Percentiles rank a stretch among this genome's conserved stretches.
Evolutionary conservation across 2,329 filamentous ascomycete genomes (phyloP).

Genomic region (Cladophialophora exuberans): DNA sequence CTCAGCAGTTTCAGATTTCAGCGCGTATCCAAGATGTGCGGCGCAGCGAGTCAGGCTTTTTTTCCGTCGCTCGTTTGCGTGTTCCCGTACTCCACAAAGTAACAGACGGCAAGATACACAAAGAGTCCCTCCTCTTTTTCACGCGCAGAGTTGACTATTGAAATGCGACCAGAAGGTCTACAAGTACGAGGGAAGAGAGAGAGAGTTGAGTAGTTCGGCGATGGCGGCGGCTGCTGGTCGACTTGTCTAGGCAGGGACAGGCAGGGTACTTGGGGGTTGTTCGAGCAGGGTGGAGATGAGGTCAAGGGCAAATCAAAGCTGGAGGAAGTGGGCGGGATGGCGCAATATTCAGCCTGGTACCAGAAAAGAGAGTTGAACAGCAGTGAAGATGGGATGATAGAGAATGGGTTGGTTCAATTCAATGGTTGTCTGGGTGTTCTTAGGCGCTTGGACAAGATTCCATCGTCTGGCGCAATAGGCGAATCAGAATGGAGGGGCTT

Average conservation of each 20-base stretch:
- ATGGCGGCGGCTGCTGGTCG: conserved; percentile 5
- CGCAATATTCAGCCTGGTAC: conserved; percentile 22
- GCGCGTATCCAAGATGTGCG: conserved; percentile 31
- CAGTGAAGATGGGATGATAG: conserved; percentile 11
- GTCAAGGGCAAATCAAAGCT: too few species aligned
- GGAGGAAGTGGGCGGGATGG: conserved; percentile 22
- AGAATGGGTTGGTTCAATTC: too few species aligned
- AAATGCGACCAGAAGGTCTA: conserved; percentile 7
- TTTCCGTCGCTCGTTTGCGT: conserved; percentile 3
- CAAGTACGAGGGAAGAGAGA: conserved; percentile 2
- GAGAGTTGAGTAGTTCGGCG: not conserved
- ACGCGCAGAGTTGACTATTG: too few species aligned
- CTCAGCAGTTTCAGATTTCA: conserved; percentile 29
- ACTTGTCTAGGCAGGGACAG: not conserved
- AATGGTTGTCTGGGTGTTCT: not conserved
- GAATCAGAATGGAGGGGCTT: conserved; percentile 8
- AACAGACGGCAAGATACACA: too few species aligned
- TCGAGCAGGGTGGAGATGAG: not conserved
- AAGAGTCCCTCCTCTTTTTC: too few species aligned
- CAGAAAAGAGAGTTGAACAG: too few species aligned
- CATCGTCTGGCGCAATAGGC: conserved; percentile 6
- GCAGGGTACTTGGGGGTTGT: not conserved
- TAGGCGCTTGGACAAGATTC: conserved; percentile 13
- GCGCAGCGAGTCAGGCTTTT: conserved; percentile 26
- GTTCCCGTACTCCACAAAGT: conserved; percentile 21